A percentile compares a stretch with the other conserved stretches of the same genome.
These are phyloP conservation scores for Spongiforma sp. DNA, from an alignment of 1,284 basidiomycete species.

Conservation along the genomic window DNA sequence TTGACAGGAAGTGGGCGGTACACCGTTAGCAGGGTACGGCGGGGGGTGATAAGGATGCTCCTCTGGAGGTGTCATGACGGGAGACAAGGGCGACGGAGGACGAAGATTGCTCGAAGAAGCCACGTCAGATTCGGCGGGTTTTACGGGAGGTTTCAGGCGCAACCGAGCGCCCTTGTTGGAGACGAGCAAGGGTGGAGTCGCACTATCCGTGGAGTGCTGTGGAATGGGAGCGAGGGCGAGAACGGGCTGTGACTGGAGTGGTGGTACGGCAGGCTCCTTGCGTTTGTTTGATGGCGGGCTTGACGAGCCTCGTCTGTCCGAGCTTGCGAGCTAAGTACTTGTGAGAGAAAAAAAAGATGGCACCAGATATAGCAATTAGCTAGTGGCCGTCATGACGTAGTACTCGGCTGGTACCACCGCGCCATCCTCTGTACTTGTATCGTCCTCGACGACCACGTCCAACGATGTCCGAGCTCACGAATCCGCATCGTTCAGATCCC, in stretches of 20 bases:
- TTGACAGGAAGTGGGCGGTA: constrained; percentile 18
- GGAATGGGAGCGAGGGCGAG: constrained; percentile 29
- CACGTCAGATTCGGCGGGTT: constrained; percentile 26
- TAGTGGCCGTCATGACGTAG: no score
- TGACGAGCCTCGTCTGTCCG: no score
- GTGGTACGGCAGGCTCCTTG: constrained; percentile 41
- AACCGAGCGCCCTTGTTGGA: constrained; percentile 49
- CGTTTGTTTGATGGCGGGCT: no score
- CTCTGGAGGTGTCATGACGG: constrained; percentile 35
- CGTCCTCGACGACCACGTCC: no score
- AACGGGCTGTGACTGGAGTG: constrained; percentile 24
- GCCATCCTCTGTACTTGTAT: no score
- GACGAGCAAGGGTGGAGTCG: constrained; percentile 36
- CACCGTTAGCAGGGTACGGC: constrained; percentile 29
- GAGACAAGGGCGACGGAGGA: constrained; percentile 37
- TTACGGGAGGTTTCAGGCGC: constrained; percentile 44
- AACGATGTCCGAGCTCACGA: no score
- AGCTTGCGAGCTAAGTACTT: no score
- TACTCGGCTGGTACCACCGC: no score
- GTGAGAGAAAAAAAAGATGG: no score
- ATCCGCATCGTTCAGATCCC: no score
- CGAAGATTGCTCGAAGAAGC: constrained; percentile 21
- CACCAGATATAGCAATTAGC: no score
- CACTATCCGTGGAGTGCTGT: constrained; percentile 20
- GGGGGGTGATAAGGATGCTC: constrained; percentile 31